Percentiles rank a stretch among this genome's conserved stretches.
Conservation (phyloP, 2,329 filamentous ascomycete genomes). For the Trichoderma sp. region DNA sequence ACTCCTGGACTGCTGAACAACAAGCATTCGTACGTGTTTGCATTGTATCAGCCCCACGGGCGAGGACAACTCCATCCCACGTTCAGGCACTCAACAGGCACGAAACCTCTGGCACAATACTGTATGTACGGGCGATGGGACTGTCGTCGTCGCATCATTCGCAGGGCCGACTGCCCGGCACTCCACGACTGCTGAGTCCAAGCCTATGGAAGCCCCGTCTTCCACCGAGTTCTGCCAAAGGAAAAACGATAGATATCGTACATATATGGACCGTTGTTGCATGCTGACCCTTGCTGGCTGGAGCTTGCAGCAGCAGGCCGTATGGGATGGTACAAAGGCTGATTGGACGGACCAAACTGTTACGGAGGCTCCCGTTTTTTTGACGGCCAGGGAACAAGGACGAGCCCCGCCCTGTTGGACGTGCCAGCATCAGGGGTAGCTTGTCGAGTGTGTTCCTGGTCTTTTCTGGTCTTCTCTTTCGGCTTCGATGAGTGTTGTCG, state of each 20-base stretch:
- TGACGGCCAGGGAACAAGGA: too few relatives aligned
- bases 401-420: not conserved
- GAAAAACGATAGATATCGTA: not conserved
- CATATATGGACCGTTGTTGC: not conserved
- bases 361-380: conserved; percentile 19
- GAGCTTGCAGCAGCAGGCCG: conserved; percentile 15
- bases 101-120: not conserved
- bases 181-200: not conserved
- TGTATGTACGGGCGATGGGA: conserved; percentile 8
- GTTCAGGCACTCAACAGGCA: conserved; percentile 18
- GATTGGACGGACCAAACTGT: conserved; percentile 25
- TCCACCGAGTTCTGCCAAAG: conserved; percentile 21
- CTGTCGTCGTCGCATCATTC: conserved; percentile 7
- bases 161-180: conserved; percentile 9
- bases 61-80: not conserved
- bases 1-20: not conserved
- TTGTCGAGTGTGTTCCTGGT: not conserved
- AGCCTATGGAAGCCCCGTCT: conserved; percentile 19
- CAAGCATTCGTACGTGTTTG: not conserved
- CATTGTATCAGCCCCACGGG: conserved; percentile 9
- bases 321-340: conserved; percentile 19
- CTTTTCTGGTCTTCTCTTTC: not conserved
- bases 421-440: not conserved
- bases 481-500: too few relatives aligned
- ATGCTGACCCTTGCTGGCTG: conserved; percentile 9